Conservation (phyloP, 2,329 filamentous ascomycete species). For the Neoscytalidium dimidiatum region DNA sequence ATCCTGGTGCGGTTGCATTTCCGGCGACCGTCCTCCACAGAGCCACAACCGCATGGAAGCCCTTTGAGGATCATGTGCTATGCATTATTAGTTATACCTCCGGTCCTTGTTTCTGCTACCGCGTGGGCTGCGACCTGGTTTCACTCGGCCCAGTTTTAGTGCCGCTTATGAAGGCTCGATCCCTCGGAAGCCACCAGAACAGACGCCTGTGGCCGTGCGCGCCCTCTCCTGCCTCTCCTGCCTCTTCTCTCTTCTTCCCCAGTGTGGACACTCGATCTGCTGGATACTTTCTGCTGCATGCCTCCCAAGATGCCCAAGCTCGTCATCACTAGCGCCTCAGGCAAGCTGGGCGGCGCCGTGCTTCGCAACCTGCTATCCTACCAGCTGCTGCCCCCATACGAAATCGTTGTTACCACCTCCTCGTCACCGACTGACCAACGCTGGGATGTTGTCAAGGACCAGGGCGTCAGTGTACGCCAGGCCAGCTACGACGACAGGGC, state of each 20-base stretch:
- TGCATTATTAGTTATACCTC: neutral
- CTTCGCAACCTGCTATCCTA: constrained; percentile 45
- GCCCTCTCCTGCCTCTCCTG: neutral
- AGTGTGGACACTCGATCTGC: neutral
- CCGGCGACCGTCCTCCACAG: too few relatives aligned
- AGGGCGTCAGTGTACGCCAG: constrained; percentile 36
- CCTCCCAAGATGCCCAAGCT: constrained; percentile 23
- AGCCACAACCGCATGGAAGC: too few relatives aligned
- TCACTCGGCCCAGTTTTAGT: neutral
- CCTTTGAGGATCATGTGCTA: too few relatives aligned
- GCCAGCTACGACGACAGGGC: constrained; percentile 23
- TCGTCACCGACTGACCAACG: constrained; percentile 21
- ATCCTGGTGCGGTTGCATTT: too few relatives aligned
- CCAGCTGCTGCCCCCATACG: constrained; percentile 37
- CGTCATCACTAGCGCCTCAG: constrained; percentile 47
- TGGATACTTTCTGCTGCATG: neutral
- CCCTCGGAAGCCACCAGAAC: neutral
- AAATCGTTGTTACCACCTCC: constrained; percentile 40
- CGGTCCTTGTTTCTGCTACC: neutral
- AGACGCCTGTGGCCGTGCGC: constrained; percentile 6
- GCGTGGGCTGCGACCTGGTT: neutral
- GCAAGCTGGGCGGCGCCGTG: constrained; percentile 49
- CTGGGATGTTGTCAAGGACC: constrained; percentile 34
- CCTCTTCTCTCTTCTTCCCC: neutral
- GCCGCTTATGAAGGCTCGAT: neutral